A percentile compares a stretch with the other conserved stretches of the same genome.
Conservation (phyloP, 164 flowering plant species). For the Tetrastigma voinierianum region DNA sequence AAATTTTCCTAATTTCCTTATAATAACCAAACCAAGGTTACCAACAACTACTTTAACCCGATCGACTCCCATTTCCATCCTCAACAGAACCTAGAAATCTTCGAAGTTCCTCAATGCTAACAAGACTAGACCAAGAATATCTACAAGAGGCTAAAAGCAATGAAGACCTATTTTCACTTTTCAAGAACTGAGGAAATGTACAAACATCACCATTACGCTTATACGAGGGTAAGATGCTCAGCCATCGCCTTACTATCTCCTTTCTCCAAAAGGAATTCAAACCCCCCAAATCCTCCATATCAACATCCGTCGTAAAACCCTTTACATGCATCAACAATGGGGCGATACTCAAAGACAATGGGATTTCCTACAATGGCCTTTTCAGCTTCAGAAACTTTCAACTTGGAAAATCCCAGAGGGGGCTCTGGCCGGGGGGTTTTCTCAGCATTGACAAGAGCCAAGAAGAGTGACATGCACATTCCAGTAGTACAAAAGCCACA, state of each 20-base stretch:
- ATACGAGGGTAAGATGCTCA: conserved; percentile 41
- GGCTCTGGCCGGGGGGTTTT: conserved; percentile 58
- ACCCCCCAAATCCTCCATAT: conserved; percentile 93
- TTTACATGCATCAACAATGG: conserved; percentile 87
- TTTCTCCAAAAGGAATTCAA: conserved; percentile 68
- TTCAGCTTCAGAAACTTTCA: conserved; percentile 59
- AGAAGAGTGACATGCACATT: conserved; percentile 85
- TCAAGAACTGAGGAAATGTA: conserved; percentile 69
- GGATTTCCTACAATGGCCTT: conserved; percentile 70
- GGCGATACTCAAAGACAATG: conserved; percentile 96
- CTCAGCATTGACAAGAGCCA: conserved; percentile 80
- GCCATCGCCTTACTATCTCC: conserved; percentile 32
- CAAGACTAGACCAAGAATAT: conserved; percentile 56
- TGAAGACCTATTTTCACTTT: conserved; percentile 33
- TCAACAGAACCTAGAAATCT: conserved; percentile 25
- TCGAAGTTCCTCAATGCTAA: conserved; percentile 49
- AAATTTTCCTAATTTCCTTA: conserved; percentile 56
- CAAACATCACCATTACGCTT: conserved; percentile 16
- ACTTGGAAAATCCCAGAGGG: conserved; percentile 83
- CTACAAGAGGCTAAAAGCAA: conserved; percentile 25
- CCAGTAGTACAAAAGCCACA: conserved; percentile 83
- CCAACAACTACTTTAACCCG: conserved; percentile 73
- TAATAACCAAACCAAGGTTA: conserved; percentile 70
- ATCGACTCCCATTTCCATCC: conserved; percentile 10
- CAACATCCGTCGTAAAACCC: conserved; percentile 87